Evolutionary conservation across 2,329 filamentous ascomycete species (phyloP), one percentile per base, ranked within the genome.

Genomic region (Aspergillus fijiensis): DNA sequence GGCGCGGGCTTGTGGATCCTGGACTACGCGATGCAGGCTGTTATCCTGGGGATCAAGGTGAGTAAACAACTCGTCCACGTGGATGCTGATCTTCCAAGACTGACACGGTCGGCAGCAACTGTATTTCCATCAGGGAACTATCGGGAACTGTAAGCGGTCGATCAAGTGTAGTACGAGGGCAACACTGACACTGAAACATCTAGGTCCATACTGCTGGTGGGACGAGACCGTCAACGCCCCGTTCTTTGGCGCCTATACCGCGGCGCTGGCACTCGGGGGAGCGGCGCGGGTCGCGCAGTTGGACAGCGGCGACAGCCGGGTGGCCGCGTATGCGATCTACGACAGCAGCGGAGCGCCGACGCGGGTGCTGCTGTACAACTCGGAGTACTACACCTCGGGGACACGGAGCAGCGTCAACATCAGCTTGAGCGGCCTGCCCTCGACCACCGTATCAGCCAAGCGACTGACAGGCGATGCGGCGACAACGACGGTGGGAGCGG

Each of bases 1-100:
- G 81, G 81, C 11, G 80, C 80, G 3, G 81, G 74, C 1, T 74
- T 83, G 4, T 83, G 81, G 81, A 81, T 80, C n/a, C 73, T 83
- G 63, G 81, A 83, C 70, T 82, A 79, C 51, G 71, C 74, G 4
- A 67, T 76, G 67, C 73, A 75, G 58, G 57, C 65, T 0, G 25
- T 75, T 0, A 33, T 70, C 0, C 60, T 74, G 60, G 75, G 73
- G 0, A 80, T 68, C 11, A 54, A 64, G 47, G 62, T 64, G 51
- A 9, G 27, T 2, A 29, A 29, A 9, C 27, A 29, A 29, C 7
- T 9, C 27, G 27, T 29, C 27, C 27, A 29, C 27, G 27, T 29
- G 27, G 27, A 29, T 29, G 27, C 5, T 29, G 27, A 29, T 29
- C 2, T 29, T 7, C 9, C 27, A 29, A 9, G 9, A 14, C 53